Evolutionary conservation across 495 filamentous ascomycete species (phyloP).

Genomic region (Podospora bellae-mahoneyi): DNA sequence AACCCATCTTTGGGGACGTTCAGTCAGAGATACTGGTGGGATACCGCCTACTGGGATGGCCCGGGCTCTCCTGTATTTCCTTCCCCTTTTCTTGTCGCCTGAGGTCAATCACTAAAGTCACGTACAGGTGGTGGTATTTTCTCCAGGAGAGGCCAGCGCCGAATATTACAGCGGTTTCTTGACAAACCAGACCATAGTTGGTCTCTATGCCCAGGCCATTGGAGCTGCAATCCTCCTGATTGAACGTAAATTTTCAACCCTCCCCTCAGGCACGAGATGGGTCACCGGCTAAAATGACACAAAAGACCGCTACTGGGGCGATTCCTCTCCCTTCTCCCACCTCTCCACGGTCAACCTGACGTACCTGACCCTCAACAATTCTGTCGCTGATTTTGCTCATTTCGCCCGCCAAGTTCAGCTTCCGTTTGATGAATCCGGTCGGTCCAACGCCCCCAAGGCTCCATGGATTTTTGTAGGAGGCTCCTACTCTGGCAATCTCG

Average conservation of each 20-base stretch:
- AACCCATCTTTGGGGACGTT: slow-evolving; percentile 54
- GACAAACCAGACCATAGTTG: slow-evolving; percentile 47
- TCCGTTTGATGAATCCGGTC: slow-evolving; percentile 52
- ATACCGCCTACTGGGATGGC: slow-evolving; percentile 48
- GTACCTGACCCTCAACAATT: slow-evolving; percentile 57
- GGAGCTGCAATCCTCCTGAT: slow-evolving; percentile 52
- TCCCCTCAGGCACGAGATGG: slow-evolving; percentile 39
- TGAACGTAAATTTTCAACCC: slow-evolving; percentile 44
- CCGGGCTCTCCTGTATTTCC: slow-evolving; percentile 51
- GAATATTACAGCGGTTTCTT: slow-evolving; percentile 48
- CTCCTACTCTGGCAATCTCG: slow-evolving; percentile 59
- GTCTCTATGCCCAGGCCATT: slow-evolving; percentile 49
- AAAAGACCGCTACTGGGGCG: slow-evolving; percentile 56
- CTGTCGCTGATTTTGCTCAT: slow-evolving; percentile 55
- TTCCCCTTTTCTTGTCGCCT: background rate
- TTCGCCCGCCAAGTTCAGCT: slow-evolving; percentile 57
- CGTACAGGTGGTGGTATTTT: slow-evolving; percentile 46
- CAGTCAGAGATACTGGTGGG: slow-evolving; percentile 52
- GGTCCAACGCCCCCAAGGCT: slow-evolving; percentile 54
- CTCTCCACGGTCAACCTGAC: slow-evolving; percentile 55
- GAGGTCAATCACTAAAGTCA: background rate
- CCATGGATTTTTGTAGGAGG: slow-evolving; percentile 62
- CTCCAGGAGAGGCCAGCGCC: slow-evolving; percentile 53
- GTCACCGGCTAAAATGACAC: slow-evolving; percentile 24
- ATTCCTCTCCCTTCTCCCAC: slow-evolving; percentile 54